Percentiles rank a stretch among this genome's conserved stretches.
Conservation (phyloP, 176 grass and related monocot genomes). For the Otatea glauca region DNA sequence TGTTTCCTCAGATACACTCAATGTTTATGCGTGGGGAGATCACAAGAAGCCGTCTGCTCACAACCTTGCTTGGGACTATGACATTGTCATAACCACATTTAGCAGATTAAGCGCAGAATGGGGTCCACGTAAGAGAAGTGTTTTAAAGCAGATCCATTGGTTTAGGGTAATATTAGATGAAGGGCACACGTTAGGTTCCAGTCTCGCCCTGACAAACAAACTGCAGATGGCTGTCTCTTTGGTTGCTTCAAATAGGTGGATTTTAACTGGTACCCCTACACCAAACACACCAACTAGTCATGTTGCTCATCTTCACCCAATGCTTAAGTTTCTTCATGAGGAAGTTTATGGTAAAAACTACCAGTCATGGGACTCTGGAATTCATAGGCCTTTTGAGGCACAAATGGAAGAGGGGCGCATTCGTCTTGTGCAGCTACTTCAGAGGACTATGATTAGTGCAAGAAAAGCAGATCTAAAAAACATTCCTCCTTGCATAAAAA, state of each 20-base stretch:
- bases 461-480: conserved; percentile 89
- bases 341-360: conserved; percentile 85
- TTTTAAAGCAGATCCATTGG: conserved; percentile 93
- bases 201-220: conserved; percentile 91
- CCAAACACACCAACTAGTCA: conserved; percentile 96
- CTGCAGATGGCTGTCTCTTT: conserved; percentile 91
- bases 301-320: conserved; percentile 88
- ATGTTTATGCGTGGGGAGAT: conserved; percentile 71
- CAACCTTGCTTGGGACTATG: conserved; percentile 96
- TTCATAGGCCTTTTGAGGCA: conserved; percentile 86
- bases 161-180: conserved; percentile 92
- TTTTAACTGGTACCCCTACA: conserved; percentile 96
- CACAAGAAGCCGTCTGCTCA: conserved; percentile 73
- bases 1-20: conserved; percentile 64
- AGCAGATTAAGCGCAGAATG: conserved; percentile 90
- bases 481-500: conserved; percentile 92
- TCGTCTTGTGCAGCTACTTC: conserved; percentile 76
- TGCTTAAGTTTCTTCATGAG: conserved; percentile 98
- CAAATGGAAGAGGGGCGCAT: conserved; percentile 71
- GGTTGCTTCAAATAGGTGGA: conserved; percentile 92
- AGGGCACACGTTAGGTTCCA: conserved; percentile 97
- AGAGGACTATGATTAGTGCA: conserved; percentile 93
- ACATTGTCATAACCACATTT: conserved; percentile 94
- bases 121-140: conserved; percentile 78
- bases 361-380: conserved; percentile 79